A percentile compares a stretch with the other conserved stretches of the same genome.
Evolutionary conservation across 495 filamentous ascomycete genomes (phyloP).

Genomic region (Lophiotrema nucula): DNA sequence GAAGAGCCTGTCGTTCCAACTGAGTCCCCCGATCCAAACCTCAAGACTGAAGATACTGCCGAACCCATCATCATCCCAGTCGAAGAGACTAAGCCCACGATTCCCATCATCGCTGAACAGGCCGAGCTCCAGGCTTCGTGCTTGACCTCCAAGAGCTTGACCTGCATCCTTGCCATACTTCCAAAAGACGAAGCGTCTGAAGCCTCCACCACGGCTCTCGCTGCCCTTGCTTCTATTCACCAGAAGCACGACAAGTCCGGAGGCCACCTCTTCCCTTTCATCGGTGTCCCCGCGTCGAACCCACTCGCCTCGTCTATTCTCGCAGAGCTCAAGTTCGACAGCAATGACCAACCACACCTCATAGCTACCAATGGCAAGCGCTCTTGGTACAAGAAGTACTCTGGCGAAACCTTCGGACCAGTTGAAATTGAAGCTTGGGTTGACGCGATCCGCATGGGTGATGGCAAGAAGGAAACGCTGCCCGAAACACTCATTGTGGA

Average conservation of each 20-base stretch:
- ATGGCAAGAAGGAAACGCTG: constrained; percentile 75
- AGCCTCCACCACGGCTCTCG: constrained; percentile 55
- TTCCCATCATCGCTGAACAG: constrained; percentile 52
- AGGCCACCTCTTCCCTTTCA: constrained; percentile 77
- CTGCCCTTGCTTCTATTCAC: constrained; percentile 69
- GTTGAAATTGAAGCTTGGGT: constrained; percentile 77
- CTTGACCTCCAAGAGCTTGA: constrained; percentile 70
- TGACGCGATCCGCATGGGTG: constrained; percentile 81
- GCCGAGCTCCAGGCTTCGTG: constrained; percentile 68
- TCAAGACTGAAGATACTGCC: constrained; percentile 43
- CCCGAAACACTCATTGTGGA: constrained; percentile 55
- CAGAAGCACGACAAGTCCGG: constrained; percentile 66
- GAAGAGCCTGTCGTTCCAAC: constrained; percentile 47
- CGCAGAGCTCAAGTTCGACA: constrained; percentile 57
- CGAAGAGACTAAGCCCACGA: constrained; percentile 51
- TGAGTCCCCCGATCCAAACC: constrained; percentile 49
- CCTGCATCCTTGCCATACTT: constrained; percentile 81
- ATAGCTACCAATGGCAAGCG: constrained; percentile 81
- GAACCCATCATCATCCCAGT: constrained; percentile 51
- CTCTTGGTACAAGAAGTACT: constrained; percentile 79
- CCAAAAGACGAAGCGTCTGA: constrained; percentile 49
- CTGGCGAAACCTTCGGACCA: constrained; percentile 53
- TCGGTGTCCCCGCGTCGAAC: constrained; percentile 67
- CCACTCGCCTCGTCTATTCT: constrained; percentile 55
- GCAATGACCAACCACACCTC: constrained; percentile 54